Evolutionary conservation across 2,329 filamentous ascomycete species (phyloP), one percentile per base, ranked within the genome.

Genomic region (Elsinoe necatrix): DNA sequence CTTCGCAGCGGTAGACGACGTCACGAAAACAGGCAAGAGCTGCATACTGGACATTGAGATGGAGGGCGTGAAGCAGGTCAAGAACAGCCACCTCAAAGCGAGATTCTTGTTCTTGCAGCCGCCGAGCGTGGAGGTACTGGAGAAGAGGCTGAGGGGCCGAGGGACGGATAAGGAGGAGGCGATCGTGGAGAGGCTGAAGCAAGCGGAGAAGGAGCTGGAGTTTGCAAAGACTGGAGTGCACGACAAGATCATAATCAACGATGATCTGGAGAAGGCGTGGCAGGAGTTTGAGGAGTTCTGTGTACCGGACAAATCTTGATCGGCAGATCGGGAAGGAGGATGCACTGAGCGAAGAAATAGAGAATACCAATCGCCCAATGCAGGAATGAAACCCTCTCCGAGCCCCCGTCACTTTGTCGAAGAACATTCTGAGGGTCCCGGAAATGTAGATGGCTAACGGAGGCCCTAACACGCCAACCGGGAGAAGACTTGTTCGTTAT

Each of bases 51-150:
- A 97, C 70, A 97, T 96, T 68, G 92, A 96, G 78, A 95, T 96
- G 89, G 90, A 95, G 80, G 91, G 91, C 59, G 90, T 96, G 58
- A 95, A 95, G 76, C 91, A 96, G 73, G 87, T 96, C 66, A 89
- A 90, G 71, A 80, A 80, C 60, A 87, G 85, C 60, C 78, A 78
- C 63, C 80, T 91, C 61, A 79, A 84, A 57, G 87, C 89, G 6
- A 83, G 88, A 56, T 95, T 89, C 73, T 73, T 95, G 62, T 95
- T 95, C 72, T 80, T 96, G 60, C 82, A 86, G 34, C 91, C 91
- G 11, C 92, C 91, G 0, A 86, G 81, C 3, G 73, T 87, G 62
- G 82, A 86, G 65, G 79, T 83, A 51, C 77, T 96, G 35, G 90
- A 95, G 75, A 69, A 80, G 66, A 79, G 89, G 39, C 76, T 95